Evolutionary conservation across 2,329 filamentous ascomycete species (phyloP).

Genomic region (Orbilia ellipsospora): DNA sequence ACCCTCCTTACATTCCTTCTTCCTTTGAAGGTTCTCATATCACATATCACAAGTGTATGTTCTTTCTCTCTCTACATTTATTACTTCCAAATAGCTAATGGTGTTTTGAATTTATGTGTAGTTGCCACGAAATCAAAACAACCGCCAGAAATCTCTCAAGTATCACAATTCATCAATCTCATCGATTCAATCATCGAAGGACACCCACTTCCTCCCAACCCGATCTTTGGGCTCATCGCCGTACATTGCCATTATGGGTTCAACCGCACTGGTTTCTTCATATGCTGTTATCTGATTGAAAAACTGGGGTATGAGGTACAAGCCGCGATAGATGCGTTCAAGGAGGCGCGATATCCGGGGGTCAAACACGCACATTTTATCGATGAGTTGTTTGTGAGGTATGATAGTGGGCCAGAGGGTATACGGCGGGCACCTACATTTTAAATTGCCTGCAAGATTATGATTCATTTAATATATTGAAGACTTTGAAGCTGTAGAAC

Average conservation of each 20-base stretch:
- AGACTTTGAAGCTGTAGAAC: no score
- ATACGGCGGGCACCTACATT: constrained; percentile 63
- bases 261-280: constrained; percentile 91
- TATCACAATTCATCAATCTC: constrained; percentile 70
- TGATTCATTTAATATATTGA: no score
- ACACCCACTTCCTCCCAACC: constrained; percentile 54
- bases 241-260: constrained; percentile 95
- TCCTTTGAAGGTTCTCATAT: constrained; percentile 59
- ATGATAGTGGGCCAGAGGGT: constrained; percentile 67
- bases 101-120: constrained; percentile 19
- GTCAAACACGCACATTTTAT: constrained; percentile 91
- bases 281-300: constrained; percentile 91
- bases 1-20: constrained; percentile 83
- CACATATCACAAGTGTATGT: constrained; percentile 59
- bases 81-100: neutral
- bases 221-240: constrained; percentile 55
- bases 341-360: constrained; percentile 76
- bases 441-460: constrained; percentile 15
- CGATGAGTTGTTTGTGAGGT: constrained; percentile 83
- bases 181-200: constrained; percentile 65
- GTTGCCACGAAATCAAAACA: constrained; percentile 82
- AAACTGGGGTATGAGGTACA: constrained; percentile 76
- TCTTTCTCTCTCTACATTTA: neutral
- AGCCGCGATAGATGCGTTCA: constrained; percentile 83
- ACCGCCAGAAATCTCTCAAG: constrained; percentile 75